A percentile compares a stretch with the other conserved stretches of the same genome.
Conservation (phyloP, 495 filamentous ascomycete species). For the Penicillium macrosclerotiorum region DNA sequence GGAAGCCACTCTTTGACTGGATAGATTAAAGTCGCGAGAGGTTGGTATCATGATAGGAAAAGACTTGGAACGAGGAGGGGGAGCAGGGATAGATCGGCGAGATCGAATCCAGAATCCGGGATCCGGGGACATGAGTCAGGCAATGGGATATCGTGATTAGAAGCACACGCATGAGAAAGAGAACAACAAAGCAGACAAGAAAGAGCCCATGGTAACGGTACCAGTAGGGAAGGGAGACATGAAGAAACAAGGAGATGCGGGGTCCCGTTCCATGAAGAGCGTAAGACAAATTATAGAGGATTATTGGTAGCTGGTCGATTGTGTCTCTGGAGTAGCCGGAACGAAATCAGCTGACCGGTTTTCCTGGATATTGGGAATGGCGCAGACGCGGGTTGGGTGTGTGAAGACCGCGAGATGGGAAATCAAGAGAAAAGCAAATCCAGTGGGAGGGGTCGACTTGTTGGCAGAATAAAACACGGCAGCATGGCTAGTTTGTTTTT, state of each 20-base stretch:
- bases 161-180: constrained; percentile 6
- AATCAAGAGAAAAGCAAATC: constrained; percentile 3
- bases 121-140: constrained; percentile 41
- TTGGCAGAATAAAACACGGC: constrained; percentile 10
- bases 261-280: constrained; percentile 17
- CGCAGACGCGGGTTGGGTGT: too few species aligned
- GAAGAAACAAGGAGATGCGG: constrained; percentile 19
- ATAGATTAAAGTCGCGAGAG: constrained; percentile 34
- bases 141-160: constrained; percentile 40
- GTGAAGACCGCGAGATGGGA: too few species aligned
- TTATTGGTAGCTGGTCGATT: constrained; percentile 48
- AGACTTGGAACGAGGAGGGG: constrained; percentile 32
- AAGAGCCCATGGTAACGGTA: neutral
- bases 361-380: constrained; percentile 3
- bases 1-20: constrained; percentile 38
- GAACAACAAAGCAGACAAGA: neutral
- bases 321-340: constrained; percentile 39
- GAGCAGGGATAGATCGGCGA: too few species aligned
- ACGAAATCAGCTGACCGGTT: constrained; percentile 29
- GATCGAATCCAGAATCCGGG: constrained; percentile 17
- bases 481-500: constrained; percentile 20
- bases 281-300: constrained; percentile 8
- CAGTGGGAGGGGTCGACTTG: constrained; percentile 11
- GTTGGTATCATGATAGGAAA: constrained; percentile 45
- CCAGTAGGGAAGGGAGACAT: neutral